Evolutionary conservation across 495 filamentous ascomycete genomes (phyloP).

Genomic region (Podospora pseudopauciseta): DNA sequence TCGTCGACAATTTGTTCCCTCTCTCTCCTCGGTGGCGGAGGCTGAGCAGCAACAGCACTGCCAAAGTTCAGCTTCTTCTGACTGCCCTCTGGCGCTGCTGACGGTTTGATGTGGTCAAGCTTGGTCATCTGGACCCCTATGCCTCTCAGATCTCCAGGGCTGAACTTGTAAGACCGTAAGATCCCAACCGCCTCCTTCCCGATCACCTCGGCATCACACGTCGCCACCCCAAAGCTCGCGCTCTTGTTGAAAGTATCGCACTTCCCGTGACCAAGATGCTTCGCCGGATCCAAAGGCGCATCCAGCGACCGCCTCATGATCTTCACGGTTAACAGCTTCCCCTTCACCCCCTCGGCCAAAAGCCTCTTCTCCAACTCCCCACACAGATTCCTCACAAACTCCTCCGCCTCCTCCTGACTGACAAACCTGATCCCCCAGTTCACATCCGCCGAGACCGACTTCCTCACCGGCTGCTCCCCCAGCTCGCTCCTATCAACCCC

Average conservation of each 20-base stretch:
- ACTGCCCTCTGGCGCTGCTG: conserved; percentile 44
- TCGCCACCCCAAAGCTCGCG: conserved; percentile 72
- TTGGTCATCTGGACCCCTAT: conserved; percentile 90
- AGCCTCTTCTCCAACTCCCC: conserved; percentile 78
- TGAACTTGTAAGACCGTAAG: conserved; percentile 74
- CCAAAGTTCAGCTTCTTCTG: conserved; percentile 31
- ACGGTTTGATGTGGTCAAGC: conserved; percentile 68
- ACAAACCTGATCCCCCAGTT: conserved; percentile 98
- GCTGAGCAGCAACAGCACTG: conserved; percentile 13
- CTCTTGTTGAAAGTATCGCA: conserved; percentile 93
- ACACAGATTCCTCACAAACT: conserved; percentile 78
- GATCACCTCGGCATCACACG: conserved; percentile 65
- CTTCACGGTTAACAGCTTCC: conserved; percentile 83
- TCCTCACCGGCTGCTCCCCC: conserved; percentile 72
- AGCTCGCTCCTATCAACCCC: conserved; percentile 86
- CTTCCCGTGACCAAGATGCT: conserved; percentile 92
- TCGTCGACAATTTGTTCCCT: conserved; percentile 30
- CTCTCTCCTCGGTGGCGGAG: conserved; percentile 30
- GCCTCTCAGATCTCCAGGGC: conserved; percentile 84
- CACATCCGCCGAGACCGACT: conserved; percentile 92
- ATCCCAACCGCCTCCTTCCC: conserved; percentile 79
- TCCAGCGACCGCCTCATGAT: conserved; percentile 83
- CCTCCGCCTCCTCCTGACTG: conserved; percentile 82
- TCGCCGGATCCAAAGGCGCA: conserved; percentile 87
- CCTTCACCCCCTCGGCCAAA: conserved; percentile 77